phyloP scores from a whole-genome alignment of 1,284 basidiomycete species.

The Cryptococcus depauperatus region DNA sequence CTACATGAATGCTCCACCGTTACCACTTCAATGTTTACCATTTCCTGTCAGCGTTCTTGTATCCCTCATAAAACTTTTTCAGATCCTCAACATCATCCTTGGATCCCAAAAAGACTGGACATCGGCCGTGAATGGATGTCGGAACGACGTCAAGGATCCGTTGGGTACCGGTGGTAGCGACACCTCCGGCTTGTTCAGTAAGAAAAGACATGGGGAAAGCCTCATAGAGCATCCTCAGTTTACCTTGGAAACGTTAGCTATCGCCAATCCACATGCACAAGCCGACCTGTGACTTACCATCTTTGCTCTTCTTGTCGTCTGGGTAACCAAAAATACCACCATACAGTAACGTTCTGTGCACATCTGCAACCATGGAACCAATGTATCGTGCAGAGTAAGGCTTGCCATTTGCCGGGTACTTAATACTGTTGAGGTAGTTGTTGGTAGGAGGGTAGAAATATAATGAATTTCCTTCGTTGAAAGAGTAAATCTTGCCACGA shows the following conservation, averaged over 20 bases:
- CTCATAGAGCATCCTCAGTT: slow-evolving; percentile 91
- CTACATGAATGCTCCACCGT: no score
- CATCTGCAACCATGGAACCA: slow-evolving; percentile 82
- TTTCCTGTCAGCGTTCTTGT: slow-evolving; percentile 32
- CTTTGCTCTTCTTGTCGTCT: slow-evolving; percentile 94
- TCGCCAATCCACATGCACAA: neutral
- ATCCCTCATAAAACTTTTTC: slow-evolving; percentile 64
- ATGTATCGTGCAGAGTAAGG: slow-evolving; percentile 95
- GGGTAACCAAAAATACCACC: slow-evolving; percentile 99
- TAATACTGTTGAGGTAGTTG: slow-evolving; percentile 91
- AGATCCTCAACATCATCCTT: slow-evolving; percentile 90
- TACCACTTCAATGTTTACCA: slow-evolving; percentile 24
- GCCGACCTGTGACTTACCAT: slow-evolving; percentile 34
- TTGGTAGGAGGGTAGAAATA: slow-evolving; percentile 83
- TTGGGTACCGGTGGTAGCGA: slow-evolving; percentile 87
- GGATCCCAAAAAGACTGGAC: slow-evolving; percentile 88
- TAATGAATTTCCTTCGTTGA: slow-evolving; percentile 96
- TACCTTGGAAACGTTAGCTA: slow-evolving; percentile 50
- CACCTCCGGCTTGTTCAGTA: slow-evolving; percentile 91
- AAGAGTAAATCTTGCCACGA: slow-evolving; percentile 98
- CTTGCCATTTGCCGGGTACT: slow-evolving; percentile 63
- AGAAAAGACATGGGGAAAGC: slow-evolving; percentile 99
- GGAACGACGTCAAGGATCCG: slow-evolving; percentile 91
- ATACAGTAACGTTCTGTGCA: slow-evolving; percentile 88
- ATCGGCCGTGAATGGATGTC: slow-evolving; percentile 81